These are phyloP conservation scores for Lactarius trivialis DNA, from an alignment of 768 basidiomycete species.

Conservation along the genomic window DNA sequence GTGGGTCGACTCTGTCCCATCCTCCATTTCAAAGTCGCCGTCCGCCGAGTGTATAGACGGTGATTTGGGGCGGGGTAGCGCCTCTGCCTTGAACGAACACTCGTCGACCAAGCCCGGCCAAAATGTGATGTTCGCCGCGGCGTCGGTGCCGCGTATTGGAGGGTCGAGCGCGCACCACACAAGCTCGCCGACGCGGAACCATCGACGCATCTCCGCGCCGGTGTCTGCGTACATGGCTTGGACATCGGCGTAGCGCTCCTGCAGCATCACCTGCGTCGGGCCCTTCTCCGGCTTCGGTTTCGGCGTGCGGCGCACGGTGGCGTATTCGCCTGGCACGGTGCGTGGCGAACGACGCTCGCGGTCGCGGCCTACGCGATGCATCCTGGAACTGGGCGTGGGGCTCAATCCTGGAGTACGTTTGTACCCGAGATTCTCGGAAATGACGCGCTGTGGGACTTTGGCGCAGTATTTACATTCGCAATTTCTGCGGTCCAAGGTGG, in stretches of 20 bases:
- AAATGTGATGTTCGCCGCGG: conserved; percentile 46
- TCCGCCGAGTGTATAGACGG: conserved; percentile 21
- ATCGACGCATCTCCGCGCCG: conserved; percentile 43
- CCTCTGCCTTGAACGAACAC: conserved; percentile 41
- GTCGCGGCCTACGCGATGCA: conserved; percentile 17
- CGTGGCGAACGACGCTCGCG: conserved; percentile 14
- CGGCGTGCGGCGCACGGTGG: conserved; percentile 36
- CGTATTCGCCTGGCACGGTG: conserved; percentile 31
- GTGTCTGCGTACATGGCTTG: conserved; percentile 47
- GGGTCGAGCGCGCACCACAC: conserved; percentile 59
- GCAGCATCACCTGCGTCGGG: conserved; percentile 46
- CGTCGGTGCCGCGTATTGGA: conserved; percentile 41
- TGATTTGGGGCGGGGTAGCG: conserved; percentile 30
- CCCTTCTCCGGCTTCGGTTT: conserved; percentile 29
- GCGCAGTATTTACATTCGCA: conserved; percentile 78
- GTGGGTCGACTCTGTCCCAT: conserved; percentile 5
- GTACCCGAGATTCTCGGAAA: conserved; percentile 55
- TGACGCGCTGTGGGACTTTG: conserved; percentile 60
- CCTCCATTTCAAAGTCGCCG: conserved; percentile 23
- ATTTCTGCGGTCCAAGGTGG: conserved; percentile 38
- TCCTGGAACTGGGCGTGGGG: conserved; percentile 2
- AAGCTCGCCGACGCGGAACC: conserved; percentile 63
- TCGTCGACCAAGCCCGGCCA: conserved; percentile 74
- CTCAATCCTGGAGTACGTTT: conserved; percentile 18
- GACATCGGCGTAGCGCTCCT: conserved; percentile 60